These are phyloP conservation scores for Polytrichum commune DNA, from an alignment of 225 moss, liverwort and hornwort species.

Conservation along the genomic window DNA sequence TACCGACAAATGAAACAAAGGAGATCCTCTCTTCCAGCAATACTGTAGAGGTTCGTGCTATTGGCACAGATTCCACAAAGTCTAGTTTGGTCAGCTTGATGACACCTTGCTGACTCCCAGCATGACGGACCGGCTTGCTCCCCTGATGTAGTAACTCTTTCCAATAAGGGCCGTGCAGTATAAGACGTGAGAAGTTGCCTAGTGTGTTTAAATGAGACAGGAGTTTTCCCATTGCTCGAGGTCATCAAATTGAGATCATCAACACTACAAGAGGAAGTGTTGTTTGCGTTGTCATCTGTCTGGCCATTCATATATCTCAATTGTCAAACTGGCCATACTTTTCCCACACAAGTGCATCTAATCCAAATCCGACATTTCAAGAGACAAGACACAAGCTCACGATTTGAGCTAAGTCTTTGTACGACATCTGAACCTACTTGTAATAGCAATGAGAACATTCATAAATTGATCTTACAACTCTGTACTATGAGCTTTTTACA, in stretches of 20 bases:
- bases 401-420: no score
- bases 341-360: not conserved
- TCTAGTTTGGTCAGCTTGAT: conserved; percentile 26
- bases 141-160: conserved; percentile 21
- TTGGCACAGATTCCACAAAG: conserved; percentile 33
- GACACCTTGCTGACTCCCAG: conserved; percentile 20
- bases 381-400: no score
- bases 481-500: no score
- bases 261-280: conserved; percentile 10
- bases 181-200: conserved; percentile 35
- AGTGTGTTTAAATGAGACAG: conserved; percentile 20
- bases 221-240: conserved; percentile 23
- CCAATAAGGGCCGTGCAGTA: conserved; percentile 14
- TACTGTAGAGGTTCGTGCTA: conserved; percentile 8
- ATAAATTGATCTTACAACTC: no score
- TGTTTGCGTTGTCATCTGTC: conserved; percentile 20
- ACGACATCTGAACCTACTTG: no score
- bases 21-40: conserved; percentile 20
- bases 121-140: conserved; percentile 51
- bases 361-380: no score
- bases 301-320: conserved; percentile 21
- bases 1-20: conserved; percentile 45
- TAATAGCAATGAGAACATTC: no score
- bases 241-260: conserved; percentile 15
- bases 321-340: not conserved